Evolutionary conservation across 495 filamentous ascomycete genomes (phyloP), one percentile per base, ranked within the genome.

Genomic region (Margaritispora aquatica): DNA sequence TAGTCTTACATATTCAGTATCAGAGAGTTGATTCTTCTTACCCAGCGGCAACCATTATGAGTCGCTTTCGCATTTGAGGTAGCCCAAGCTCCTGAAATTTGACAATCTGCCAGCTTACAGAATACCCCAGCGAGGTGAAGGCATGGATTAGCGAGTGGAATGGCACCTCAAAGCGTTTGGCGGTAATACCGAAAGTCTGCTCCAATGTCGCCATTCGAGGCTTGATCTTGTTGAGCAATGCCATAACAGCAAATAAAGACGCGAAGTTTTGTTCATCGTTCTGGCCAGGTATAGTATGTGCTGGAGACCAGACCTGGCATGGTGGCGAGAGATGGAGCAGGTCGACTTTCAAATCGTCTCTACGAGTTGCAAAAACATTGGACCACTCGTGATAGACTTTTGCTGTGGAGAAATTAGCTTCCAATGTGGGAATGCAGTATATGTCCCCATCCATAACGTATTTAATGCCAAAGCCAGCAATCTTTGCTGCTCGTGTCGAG

Each of bases 101-200:
- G 0, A 59, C 21, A 17, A 59, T 63, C 47, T 74, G 73, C 77
- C 78, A 83, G 0, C 74, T 63, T 0, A 96, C 75, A 0, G 87
- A 90, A 66, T 87, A 97, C 13, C 84, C 85, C 10, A 77, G 65
- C 0, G 76, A 69, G 1, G 84, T 80, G 47, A 96, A 84, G 17
- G 83, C 78, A 44, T 76, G 66, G 1, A 96, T 70, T 1, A 96
- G 17, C 3, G 10, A n/a, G n/a, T n/a, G n/a, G n/a, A n/a, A n/a
- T n/a, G n/a, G n/a, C n/a, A n/a, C n/a, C n/a, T n/a, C n/a, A n/a
- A n/a, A n/a, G n/a, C n/a, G n/a, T n/a, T n/a, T n/a, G n/a, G n/a
- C n/a, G n/a, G n/a, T n/a, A n/a, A n/a, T n/a, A n/a, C 90, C 92
- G 38, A 79, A 83, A 0, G 93, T 96, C 58, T 97, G 88, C 62